Evolutionary conservation across 495 filamentous ascomycete species (phyloP).

Genomic region (Aspergillus incahuasiensis): DNA sequence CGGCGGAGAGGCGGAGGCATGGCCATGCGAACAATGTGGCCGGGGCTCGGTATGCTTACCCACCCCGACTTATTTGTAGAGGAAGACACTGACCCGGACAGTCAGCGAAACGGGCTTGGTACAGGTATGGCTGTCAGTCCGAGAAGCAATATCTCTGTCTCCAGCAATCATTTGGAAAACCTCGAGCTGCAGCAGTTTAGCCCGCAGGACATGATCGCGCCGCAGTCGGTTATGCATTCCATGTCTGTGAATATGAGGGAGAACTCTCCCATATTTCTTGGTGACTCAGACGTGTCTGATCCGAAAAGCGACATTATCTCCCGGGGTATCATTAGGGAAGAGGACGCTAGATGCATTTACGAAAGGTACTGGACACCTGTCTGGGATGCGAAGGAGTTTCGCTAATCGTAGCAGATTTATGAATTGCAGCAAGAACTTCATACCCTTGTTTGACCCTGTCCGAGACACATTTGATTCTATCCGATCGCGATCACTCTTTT

Average conservation of each 20-base stretch:
- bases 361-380: constrained; percentile 25
- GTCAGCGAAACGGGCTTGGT: not conserved
- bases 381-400: not conserved
- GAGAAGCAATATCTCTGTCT: constrained; percentile 3
- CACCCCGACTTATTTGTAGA: too few relatives aligned
- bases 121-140: not conserved
- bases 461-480: constrained; percentile 44
- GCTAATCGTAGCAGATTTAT: constrained; percentile 25
- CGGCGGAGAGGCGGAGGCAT: constrained; percentile 26
- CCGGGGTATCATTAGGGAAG: constrained; percentile 39
- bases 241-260: constrained; percentile 43
- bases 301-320: constrained; percentile 33
- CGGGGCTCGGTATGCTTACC: not conserved
- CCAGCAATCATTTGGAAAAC: constrained; percentile 15
- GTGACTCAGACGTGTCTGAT: constrained; percentile 30
- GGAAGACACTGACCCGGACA: not conserved
- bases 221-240: constrained; percentile 36
- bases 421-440: constrained; percentile 38
- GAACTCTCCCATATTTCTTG: constrained; percentile 37
- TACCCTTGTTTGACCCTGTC: constrained; percentile 40
- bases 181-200: constrained; percentile 38
- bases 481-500: constrained; percentile 39
- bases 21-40: constrained; percentile 10
- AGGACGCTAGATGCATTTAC: constrained; percentile 37
- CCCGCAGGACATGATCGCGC: constrained; percentile 42